These are phyloP conservation scores for Cymbomonas tetramitiformis DNA, from an alignment of 139 green algal genomes.

Conservation along the genomic window DNA sequence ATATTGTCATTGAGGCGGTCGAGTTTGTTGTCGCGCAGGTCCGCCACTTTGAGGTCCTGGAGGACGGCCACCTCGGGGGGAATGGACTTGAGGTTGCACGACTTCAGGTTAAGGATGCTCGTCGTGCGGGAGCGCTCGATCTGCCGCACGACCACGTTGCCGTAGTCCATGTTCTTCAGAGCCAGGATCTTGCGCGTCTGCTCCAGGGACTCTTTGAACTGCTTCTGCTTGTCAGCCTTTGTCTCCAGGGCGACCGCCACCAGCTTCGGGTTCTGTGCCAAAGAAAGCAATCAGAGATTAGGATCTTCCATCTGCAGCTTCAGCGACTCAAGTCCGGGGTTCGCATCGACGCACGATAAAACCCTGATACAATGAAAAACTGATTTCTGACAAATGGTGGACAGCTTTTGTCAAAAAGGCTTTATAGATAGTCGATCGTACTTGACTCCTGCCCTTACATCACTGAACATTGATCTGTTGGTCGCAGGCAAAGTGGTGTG, in stretches of 20 bases:
- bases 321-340: no score
- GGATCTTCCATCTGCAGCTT: no score
- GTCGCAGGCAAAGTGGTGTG: no score
- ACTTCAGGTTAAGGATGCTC: constrained; percentile 8
- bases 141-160: background rate
- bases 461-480: no score
- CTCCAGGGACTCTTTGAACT: constrained; percentile 10
- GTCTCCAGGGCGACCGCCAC: background rate
- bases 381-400: no score
- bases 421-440: no score
- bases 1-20: constrained; percentile 7
- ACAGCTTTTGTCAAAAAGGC: no score
- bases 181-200: constrained; percentile 16
- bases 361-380: no score
- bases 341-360: no score
- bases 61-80: constrained; percentile 7
- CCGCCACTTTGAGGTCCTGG: constrained; percentile 6
- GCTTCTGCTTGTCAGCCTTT: constrained; percentile 12
- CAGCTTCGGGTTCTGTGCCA: no score
- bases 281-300: no score
- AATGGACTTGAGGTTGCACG: constrained; percentile 1
- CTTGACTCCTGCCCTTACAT: no score
- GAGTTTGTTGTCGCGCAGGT: constrained; percentile 9
- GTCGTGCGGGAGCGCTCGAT: constrained; percentile 4
- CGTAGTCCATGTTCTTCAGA: constrained; percentile 4